Percentiles rank a stretch among this genome's conserved stretches.
phyloP scores from a whole-genome alignment of 345 rosid genomes.

The Salix brachista region DNA sequence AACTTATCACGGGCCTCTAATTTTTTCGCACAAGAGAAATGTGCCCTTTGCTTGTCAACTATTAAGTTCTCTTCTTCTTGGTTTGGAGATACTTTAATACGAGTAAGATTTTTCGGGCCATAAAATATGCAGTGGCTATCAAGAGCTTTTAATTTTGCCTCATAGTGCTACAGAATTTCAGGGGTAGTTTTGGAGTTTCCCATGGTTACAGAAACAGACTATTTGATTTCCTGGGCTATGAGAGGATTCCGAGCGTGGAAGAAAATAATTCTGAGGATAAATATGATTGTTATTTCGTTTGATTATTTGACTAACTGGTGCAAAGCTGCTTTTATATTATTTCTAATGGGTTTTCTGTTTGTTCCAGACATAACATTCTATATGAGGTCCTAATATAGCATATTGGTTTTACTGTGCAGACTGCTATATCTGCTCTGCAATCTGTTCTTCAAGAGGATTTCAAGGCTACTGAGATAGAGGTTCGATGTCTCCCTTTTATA shows the following conservation, averaged over 20 bases:
- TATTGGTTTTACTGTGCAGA: conserved; percentile 31
- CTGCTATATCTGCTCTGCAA: conserved; percentile 76
- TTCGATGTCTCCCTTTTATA: conserved; percentile 7
- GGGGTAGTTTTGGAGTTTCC: neutral
- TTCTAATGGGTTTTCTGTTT: neutral
- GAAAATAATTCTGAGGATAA: neutral
- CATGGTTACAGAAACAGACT: neutral
- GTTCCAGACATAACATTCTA: neutral
- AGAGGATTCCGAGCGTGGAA: neutral
- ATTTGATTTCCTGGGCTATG: neutral
- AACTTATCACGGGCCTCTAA: neutral
- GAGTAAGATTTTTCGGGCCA: neutral
- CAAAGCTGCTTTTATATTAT: neutral
- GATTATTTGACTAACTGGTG: neutral
- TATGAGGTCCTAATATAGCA: neutral
- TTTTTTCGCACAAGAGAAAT: too few species aligned
- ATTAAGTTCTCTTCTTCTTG: neutral
- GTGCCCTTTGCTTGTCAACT: neutral
- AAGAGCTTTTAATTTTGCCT: neutral
- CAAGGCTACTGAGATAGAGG: conserved; percentile 95
- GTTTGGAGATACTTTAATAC: neutral
- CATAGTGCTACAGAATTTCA: neutral
- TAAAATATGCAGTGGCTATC: neutral
- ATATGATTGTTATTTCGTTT: neutral
- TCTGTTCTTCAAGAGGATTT: conserved; percentile 91